Base-by-base conservation (phyloP, 148 eudicot genomes). In the Heliamphora exappendiculata region DNA sequence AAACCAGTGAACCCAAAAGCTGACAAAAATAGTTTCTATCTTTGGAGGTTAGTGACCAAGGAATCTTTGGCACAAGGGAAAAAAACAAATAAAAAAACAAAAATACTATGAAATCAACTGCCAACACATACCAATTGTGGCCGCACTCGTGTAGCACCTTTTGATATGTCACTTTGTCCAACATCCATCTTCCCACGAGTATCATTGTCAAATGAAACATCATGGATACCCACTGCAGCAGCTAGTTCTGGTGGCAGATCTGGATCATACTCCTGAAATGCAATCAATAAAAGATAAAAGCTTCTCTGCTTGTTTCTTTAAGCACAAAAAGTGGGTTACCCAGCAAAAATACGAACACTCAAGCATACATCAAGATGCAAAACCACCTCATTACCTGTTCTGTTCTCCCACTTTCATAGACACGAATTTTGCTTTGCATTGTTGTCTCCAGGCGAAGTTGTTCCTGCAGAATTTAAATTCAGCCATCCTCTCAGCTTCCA, bases 221-320 rank as follows among this genome's bases (percentile, higher is more conserved):
- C 93, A 80, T 82, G 89, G 74, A 82, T 78, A 37, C 91, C 93
- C 69, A 91, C 84, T 66, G 98, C 98, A 34, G 98, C 98, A 63
- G 89, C 97, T 70, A 95, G 88, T 85, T 95, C 98, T 37, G 97
- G 98, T 67, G 98, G 98, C 76, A 95, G 84, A 83, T 95, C 97
- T 67, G 98, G 98, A 87, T 95, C 98, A 81, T 91, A 95, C 74
- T 86, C 96, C 98, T 95, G 84, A 82, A 74, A 75, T 74, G 22
- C 58, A 26, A 73, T 39, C 12, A 33, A 77, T 76, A 41, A 58
- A 67, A 50, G 49, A 64, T 24, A 79, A 68, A 65, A 82, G 76
- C 59, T 80, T n/a, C 45, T 14, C 44, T 28, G 6, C 47, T 58
- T 11, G 41, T 10, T 59, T 50, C 39, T 57, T 57, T 26, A 57